Evolutionary conservation across 805 yeast species (phyloP), one percentile per base, ranked within the genome.

Genomic region (baker's yeast (Saccharomyces cerevisiae)): DNA sequence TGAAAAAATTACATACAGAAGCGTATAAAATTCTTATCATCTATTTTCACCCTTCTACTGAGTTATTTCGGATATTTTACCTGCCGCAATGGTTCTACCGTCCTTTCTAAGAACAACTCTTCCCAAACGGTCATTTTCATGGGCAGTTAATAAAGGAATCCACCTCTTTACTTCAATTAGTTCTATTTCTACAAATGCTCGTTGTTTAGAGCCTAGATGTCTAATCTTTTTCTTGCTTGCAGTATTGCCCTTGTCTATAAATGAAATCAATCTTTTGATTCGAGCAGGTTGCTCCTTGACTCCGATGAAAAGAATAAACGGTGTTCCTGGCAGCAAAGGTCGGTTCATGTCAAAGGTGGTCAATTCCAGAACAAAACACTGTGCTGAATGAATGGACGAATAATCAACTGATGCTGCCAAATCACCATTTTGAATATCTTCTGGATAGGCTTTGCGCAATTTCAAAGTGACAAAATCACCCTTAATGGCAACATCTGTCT

Each of bases 101-200:
- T 94, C 98, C 74, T 94, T 98, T 79, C 99, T 89, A 70, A 94
- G 79, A 22, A 98, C 90, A 71, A 94, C 89, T 74, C 98, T 85
- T 63, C 98, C 97, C 63, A 94, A 78, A 73, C 90, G 97, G 59
- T 90, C 96, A 69, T 89, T 88, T 67, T 87, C 89, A 57, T 76
- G 82, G 67, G 83, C 89, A 43, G 90, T 84, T 73, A 94, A 96
- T 52, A 92, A 82, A 71, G 98, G 94, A 48, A 94, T 85, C 54
- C 96, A 89, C 64, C 86, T 89, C 49, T 82, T 97, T 68, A 90
- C 89, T 63, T 94, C 84, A 79, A 87, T 88, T 90, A 92, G 87
- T 65, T 97, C 98, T 77, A 89, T 84, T 71, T 94, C 94, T 56
- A 97, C 96, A 68, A 89, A 88, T 41, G 97, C 96, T 49, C 97